Percentiles rank a stretch among this genome's conserved stretches.
phyloP scores from a whole-genome alignment of 2,329 filamentous ascomycete species.

The Neofusicoccum cordaticola region DNA sequence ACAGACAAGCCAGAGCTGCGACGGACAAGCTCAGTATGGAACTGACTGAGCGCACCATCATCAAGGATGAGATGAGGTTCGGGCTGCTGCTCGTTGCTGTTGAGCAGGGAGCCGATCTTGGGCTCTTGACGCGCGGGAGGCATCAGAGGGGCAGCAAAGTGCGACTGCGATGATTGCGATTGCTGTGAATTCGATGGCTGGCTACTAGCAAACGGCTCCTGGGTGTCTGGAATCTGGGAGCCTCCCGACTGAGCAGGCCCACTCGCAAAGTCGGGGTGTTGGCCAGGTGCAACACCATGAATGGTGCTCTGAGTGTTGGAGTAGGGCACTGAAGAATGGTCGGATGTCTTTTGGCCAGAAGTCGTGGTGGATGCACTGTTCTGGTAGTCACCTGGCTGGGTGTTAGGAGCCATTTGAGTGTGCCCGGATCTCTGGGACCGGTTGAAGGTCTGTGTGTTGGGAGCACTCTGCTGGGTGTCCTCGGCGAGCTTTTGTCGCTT shows the following conservation, averaged over 20 bases:
- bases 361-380: conserved; percentile 91
- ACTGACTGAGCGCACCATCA: conserved; percentile 50
- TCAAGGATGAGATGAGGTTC: conserved; percentile 43
- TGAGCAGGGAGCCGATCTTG: conserved; percentile 43
- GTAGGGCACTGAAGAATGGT: conserved; percentile 61
- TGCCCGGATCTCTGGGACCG: conserved; percentile 55
- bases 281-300: conserved; percentile 55
- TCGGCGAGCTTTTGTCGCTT: conserved; percentile 13
- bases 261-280: conserved; percentile 55
- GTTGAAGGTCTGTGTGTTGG: conserved; percentile 44
- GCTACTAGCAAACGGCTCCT: conserved; percentile 36
- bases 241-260: conserved; percentile 51
- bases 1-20: conserved; percentile 76
- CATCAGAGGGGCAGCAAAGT: conserved; percentile 18
- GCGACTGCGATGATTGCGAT: conserved; percentile 35
- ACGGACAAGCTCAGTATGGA: conserved; percentile 63
- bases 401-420: conserved; percentile 58
- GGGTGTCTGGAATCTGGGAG: conserved; percentile 64
- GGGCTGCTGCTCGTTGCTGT: conserved; percentile 32
- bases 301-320: conserved; percentile 71
- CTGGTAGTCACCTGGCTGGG: conserved; percentile 60
- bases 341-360: conserved; percentile 75
- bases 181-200: conserved; percentile 38
- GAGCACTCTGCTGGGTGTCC: conserved; percentile 24
- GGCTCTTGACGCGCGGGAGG: conserved; percentile 27